Percentiles rank a stretch among this genome's conserved stretches.
Evolutionary conservation across 768 basidiomycete genomes (phyloP).

Genomic region (Lactarius deliciosus): DNA sequence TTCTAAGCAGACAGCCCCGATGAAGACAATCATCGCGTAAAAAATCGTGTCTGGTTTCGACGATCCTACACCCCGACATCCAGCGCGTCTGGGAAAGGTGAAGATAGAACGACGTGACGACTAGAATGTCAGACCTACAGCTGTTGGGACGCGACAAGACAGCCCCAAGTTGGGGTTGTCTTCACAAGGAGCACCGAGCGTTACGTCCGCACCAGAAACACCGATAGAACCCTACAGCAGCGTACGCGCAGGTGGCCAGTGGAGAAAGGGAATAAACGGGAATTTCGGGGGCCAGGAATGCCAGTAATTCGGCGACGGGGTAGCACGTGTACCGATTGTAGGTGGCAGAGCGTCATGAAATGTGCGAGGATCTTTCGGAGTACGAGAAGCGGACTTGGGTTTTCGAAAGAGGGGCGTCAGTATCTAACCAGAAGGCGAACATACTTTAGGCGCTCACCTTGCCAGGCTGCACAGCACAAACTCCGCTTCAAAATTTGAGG

Average conservation of each 20-base stretch:
- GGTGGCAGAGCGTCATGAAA: constrained; percentile 20
- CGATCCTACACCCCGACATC: constrained; percentile 17
- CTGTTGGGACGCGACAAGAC: constrained; percentile 12
- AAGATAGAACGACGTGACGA: constrained; percentile 8
- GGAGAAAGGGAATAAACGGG: constrained; percentile 2
- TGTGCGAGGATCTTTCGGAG: neutral
- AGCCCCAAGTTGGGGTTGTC: neutral
- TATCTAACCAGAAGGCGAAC: neutral
- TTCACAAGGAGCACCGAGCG: neutral
- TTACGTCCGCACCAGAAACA: neutral
- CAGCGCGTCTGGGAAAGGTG: constrained; percentile 8
- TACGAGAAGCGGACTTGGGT: neutral
- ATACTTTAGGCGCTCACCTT: neutral
- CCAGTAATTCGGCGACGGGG: constrained; percentile 12
- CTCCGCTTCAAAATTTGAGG: constrained; percentile 5
- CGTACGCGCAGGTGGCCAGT: neutral
- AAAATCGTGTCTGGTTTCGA: neutral
- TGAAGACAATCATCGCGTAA: neutral
- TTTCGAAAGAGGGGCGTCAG: neutral
- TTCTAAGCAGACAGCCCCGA: neutral
- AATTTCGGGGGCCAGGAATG: neutral
- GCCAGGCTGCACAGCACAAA: neutral
- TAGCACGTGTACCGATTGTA: neutral
- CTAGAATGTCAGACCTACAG: constrained; percentile 12
- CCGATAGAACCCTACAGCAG: constrained; percentile 1